Percentiles rank a stretch among this genome's conserved stretches.
phyloP scores from a whole-genome alignment of 2,329 filamentous ascomycete genomes.

The Exophiala phaeomuriformis region DNA sequence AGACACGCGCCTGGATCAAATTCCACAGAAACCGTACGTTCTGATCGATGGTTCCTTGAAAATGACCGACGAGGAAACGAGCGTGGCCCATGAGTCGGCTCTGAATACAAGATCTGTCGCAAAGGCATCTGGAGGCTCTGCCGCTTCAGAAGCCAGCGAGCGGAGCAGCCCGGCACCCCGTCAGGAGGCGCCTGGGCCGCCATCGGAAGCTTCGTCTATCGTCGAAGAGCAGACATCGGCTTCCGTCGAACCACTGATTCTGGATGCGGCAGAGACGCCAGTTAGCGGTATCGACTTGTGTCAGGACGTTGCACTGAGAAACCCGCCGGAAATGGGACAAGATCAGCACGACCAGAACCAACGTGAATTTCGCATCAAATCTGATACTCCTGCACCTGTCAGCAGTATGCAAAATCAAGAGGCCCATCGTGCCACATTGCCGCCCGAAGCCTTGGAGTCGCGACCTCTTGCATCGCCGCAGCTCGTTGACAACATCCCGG shows the following conservation, averaged over 20 bases:
- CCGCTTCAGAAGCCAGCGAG: not conserved
- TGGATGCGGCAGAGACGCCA: too few relatives aligned
- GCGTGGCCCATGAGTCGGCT: not conserved
- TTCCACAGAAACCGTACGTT: not conserved
- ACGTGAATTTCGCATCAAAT: too few relatives aligned
- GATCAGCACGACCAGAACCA: too few relatives aligned
- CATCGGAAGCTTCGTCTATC: not conserved
- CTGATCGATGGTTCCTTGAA: not conserved
- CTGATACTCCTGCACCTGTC: too few relatives aligned
- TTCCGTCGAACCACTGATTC: not conserved
- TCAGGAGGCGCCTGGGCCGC: not conserved
- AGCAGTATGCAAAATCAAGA: too few relatives aligned
- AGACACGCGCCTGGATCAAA: not conserved
- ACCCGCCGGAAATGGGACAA: too few relatives aligned
- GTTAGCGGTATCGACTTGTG: too few relatives aligned
- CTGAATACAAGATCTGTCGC: not conserved
- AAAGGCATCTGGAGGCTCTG: not conserved
- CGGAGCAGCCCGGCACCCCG: not conserved
- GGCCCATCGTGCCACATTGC: too few relatives aligned
- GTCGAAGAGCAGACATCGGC: not conserved
- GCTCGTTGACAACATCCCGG: too few relatives aligned
- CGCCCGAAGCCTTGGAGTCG: too few relatives aligned
- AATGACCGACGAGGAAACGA: conserved; percentile 4
- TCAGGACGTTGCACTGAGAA: too few relatives aligned
- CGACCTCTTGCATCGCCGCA: too few relatives aligned